Base-by-base conservation (phyloP, 331 rosid genomes). In the Cydonia oblonga region DNA sequence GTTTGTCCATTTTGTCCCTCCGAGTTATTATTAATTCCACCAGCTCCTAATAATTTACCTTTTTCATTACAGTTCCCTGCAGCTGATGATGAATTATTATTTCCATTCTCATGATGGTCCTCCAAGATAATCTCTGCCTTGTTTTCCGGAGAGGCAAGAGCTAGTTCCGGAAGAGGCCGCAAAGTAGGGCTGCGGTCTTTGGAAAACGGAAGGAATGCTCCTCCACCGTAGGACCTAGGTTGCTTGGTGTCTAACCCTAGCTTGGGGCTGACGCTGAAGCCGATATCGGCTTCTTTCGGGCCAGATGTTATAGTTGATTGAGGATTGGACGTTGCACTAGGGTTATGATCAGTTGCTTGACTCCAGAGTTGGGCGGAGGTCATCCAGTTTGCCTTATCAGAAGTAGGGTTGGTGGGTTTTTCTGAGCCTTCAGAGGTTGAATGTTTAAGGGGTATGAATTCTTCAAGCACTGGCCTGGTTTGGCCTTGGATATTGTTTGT, bases 381-480 rank as follows among this genome's bases (percentile, higher is more conserved):
- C 99, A 95, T 95, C 99, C 99, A 91, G 38, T 83, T 95, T 30
- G 97, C 96, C 78, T 90, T 95, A 53, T 95, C 96, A 22, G 86
- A 85, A 26, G 78, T 65, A 74, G 76, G 52, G 80, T 76, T 89
- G 29, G 84, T 56, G 16, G 72, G 40, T 23, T 80, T 87, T 61
- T 91, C 96, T 7, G 86, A 68, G 74, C 70, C 76, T 74, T 91
- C 96, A 6, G 88, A 64, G 65, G 72, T 51, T 68, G 90, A 63
- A 51, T 90, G 82, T 64, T 90, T 95, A 15, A 91, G 78, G 5
- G 99, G 96, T 61, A 95, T 90, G 87, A 91, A 95, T 46, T 95
- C 99, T 78, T 95, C 99, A 3, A 95, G 88, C 46, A 91, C 75
- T 22, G 96, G 90, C 73, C 84, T 78, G 11, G 15, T 75, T 56